Evolutionary conservation across 768 basidiomycete genomes (phyloP).

Genomic region (Trametes elegans): DNA sequence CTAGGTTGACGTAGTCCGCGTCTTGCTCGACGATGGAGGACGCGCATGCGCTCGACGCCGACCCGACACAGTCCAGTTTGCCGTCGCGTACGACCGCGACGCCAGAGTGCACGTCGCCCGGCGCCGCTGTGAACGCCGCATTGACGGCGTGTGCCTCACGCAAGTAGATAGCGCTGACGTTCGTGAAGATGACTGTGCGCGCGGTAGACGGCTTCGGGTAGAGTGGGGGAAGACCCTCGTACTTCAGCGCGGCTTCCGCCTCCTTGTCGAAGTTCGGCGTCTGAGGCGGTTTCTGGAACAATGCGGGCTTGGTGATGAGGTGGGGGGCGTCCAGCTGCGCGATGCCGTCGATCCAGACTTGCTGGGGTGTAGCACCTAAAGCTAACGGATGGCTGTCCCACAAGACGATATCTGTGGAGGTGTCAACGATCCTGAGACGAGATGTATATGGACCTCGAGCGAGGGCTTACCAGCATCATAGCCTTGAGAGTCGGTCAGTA

Average conservation of each 20-base stretch:
- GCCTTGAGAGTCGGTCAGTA: not conserved
- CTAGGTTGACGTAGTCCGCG: conserved; percentile 48
- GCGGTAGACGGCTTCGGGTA: conserved; percentile 34
- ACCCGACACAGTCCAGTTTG: conserved; percentile 51
- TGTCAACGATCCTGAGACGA: not conserved
- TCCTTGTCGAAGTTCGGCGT: conserved; percentile 64
- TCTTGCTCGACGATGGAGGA: not conserved
- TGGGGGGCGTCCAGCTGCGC: conserved; percentile 55
- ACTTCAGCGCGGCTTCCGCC: conserved; percentile 48
- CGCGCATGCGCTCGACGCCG: conserved; percentile 23
- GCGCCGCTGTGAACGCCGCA: conserved; percentile 30
- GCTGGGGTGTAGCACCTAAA: conserved; percentile 74
- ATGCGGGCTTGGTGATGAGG: conserved; percentile 50
- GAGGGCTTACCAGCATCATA: conserved; percentile 4
- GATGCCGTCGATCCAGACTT: conserved; percentile 86
- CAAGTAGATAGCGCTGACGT: conserved; percentile 53
- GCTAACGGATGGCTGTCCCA: conserved; percentile 79
- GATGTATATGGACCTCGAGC: not conserved
- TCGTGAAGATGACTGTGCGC: conserved; percentile 56
- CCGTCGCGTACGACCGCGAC: conserved; percentile 56
- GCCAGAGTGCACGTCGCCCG: conserved; percentile 9
- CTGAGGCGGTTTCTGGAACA: conserved; percentile 51
- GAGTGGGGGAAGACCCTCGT: conserved; percentile 68
- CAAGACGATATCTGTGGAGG: conserved; percentile 59
- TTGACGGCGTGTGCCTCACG: conserved; percentile 32